Percentiles rank a stretch among this genome's conserved stretches.
Evolutionary conservation across 768 basidiomycete species (phyloP).

Genomic region (Boletus sp.): DNA sequence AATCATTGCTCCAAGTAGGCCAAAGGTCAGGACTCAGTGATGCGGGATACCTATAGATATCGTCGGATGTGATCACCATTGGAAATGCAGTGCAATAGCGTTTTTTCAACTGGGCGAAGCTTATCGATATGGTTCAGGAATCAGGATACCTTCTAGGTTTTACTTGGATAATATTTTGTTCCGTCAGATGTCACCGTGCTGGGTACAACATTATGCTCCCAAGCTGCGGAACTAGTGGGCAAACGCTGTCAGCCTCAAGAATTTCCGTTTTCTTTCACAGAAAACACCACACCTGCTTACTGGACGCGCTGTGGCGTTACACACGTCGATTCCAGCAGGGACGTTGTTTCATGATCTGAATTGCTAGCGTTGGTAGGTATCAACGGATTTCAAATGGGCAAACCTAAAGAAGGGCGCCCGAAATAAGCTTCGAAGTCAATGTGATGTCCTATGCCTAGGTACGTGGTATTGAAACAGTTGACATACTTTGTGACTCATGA

Average conservation of each 20-base stretch:
- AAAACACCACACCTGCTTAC: background rate
- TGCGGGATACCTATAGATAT: background rate
- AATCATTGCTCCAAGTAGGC: background rate
- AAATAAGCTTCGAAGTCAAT: background rate
- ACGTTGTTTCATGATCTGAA: background rate
- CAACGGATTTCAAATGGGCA: slow-evolving; percentile 15
- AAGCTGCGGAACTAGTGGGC: background rate
- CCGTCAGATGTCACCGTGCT: background rate
- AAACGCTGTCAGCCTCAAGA: background rate
- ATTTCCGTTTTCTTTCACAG: background rate
- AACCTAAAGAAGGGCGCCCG: background rate
- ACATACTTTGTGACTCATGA: background rate
- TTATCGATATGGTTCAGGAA: background rate
- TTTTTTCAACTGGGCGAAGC: background rate
- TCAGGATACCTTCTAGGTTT: background rate
- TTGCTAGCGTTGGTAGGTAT: background rate
- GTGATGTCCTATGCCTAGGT: background rate
- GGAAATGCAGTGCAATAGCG: background rate
- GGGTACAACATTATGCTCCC: background rate
- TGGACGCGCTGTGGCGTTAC: slow-evolving; percentile 2
- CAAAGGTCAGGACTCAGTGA: background rate
- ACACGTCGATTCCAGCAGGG: background rate
- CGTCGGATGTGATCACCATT: background rate
- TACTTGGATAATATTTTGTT: slow-evolving; percentile 1
- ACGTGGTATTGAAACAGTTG: background rate